Evolutionary conservation across 306 rosid species (phyloP), one percentile per base, ranked within the genome.

Genomic region (Gynostemma pentaphyllum): DNA sequence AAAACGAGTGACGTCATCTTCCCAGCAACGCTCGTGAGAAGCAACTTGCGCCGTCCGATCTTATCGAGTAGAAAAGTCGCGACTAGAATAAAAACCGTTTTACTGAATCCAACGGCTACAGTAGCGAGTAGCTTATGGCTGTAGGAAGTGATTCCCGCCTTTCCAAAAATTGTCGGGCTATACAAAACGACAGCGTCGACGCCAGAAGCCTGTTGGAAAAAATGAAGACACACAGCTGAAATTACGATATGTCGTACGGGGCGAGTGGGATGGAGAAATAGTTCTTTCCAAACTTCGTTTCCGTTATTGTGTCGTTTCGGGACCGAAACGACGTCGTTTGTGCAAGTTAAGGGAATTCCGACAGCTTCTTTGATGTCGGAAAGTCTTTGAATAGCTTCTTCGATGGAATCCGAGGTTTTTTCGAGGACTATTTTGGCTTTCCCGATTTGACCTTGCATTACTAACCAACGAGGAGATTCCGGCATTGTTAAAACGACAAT

Each of bases 381-480:
- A 5, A 90, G 45, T 9, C 90, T 68, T 0, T 56, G 51, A 1
- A 45, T 63, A 14, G 97, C 87, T n/a, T 90, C 94, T 65, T 90
- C 87, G 2, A 14, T 39, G 22, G 82, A 72, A 51, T 87, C 94
- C 0, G 90, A 87, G 57, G 87, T 87, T 75, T 70, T 81, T 70
- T 83, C 65, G 0, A 90, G 88, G 28, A 85, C 95, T 37, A 21
- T 50, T 21, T 0, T 80, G 3, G 95, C 94, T 0, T 87, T 94
- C 0, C 85, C 95, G 0, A 90, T 73, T 13, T 85, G 88, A 5
- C 97, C 97, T 21, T 72, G 78, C 95, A 90, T 85, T 8, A 90
- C 85, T 0, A 90, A 85, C 97, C 97, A 90, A 0, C 94, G 72
- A 0, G 97, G 97, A 0, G 95, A 90, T 62, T 90, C 97, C 0